Conservation (phyloP, 176 grass and related monocot genomes). For the Dendrocalamus sinicus region DNA sequence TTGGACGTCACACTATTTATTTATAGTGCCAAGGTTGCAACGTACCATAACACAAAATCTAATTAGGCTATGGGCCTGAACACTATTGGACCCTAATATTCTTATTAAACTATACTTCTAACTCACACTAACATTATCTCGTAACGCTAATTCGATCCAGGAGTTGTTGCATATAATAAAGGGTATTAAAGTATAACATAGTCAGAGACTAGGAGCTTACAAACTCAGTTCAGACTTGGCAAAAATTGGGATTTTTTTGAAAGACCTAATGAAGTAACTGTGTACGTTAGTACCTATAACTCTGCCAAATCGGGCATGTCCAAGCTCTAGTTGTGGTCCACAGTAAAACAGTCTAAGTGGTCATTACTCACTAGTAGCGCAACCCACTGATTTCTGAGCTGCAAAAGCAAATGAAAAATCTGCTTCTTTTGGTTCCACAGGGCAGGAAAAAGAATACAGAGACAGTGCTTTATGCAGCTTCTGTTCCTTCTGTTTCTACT, state of each 20-base stretch:
- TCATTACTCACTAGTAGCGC: not conserved
- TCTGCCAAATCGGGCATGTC: conserved; percentile 5
- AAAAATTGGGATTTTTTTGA: not conserved
- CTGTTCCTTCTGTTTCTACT: conserved; percentile 31
- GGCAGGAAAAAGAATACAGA: not conserved
- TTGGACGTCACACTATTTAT: too few relatives aligned
- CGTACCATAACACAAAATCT: too few relatives aligned
- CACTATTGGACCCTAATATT: too few relatives aligned
- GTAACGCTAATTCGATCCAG: too few relatives aligned
- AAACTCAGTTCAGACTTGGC: not conserved
- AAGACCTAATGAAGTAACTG: not conserved
- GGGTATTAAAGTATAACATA: too few relatives aligned
- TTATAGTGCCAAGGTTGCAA: too few relatives aligned
- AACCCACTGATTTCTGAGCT: conserved; percentile 6
- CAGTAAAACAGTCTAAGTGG: not conserved
- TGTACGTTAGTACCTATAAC: not conserved
- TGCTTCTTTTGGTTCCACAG: not conserved
- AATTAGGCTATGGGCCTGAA: too few relatives aligned
- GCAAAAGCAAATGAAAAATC: conserved; percentile 7
- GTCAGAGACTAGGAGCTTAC: not conserved
- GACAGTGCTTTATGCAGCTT: not conserved
- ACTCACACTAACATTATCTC: too few relatives aligned
- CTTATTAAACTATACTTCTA: too few relatives aligned
- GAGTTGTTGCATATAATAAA: too few relatives aligned
- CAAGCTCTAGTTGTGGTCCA: not conserved